phyloP scores from a whole-genome alignment of 129 eudicot genomes.

The Lonicera japonica region DNA sequence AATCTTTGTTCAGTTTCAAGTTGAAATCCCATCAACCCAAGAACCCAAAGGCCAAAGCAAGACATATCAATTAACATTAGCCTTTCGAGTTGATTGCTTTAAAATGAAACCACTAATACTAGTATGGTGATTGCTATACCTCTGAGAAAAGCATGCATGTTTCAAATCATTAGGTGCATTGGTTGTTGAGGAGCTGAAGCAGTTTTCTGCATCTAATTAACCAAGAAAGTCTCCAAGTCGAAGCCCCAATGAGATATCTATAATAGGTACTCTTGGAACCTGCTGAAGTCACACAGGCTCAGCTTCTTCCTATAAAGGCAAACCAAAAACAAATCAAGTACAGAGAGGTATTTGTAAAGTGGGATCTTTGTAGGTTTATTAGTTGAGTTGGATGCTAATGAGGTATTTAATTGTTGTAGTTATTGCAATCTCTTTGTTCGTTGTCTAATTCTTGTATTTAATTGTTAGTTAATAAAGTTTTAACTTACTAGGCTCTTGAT shows the following conservation, averaged over 20 bases:
- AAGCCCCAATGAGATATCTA: conserved; percentile 90
- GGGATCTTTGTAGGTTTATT: too few species aligned
- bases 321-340: too few species aligned
- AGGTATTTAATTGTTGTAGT: too few species aligned
- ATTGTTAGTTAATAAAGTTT: too few species aligned
- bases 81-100: conserved; percentile 76
- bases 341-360: too few species aligned
- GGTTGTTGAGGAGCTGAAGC: conserved; percentile 73
- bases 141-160: conserved; percentile 38
- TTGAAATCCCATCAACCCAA: conserved; percentile 16
- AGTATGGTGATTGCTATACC: conserved; percentile 26
- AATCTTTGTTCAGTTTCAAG: conserved; percentile 12
- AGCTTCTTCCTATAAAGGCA: too few species aligned
- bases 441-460: too few species aligned
- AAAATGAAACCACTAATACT: conserved; percentile 38
- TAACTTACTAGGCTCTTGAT: too few species aligned
- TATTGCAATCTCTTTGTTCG: too few species aligned
- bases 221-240: conserved; percentile 78
- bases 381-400: too few species aligned
- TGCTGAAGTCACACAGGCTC: conserved; percentile 47
- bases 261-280: conserved; percentile 81
- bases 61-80: conserved; percentile 79
- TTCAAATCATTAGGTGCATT: conserved; percentile 68
- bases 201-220: conserved; percentile 48
- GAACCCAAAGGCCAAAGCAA: conserved; percentile 32